Percentiles rank a stretch among this genome's conserved stretches.
These are phyloP conservation scores for Wickerhamomyces pijperi DNA, from an alignment of 805 yeast genomes.

Conservation along the genomic window DNA sequence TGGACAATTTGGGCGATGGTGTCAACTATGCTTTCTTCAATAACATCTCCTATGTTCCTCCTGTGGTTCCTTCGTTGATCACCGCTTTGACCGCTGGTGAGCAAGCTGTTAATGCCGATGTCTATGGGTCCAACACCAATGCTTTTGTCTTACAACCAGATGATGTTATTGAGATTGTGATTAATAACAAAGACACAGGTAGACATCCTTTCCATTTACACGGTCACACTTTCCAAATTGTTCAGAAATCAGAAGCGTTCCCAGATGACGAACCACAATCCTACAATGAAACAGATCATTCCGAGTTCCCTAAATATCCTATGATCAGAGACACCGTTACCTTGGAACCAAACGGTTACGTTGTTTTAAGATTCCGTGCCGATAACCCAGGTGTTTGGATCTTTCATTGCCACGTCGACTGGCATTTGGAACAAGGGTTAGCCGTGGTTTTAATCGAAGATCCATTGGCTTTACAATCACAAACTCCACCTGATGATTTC, in stretches of 20 bases:
- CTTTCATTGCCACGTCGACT: conserved; percentile 85
- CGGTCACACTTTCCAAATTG: conserved; percentile 60
- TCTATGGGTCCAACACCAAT: conserved; percentile 48
- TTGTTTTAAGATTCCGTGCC: conserved; percentile 64
- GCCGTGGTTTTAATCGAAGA: conserved; percentile 66
- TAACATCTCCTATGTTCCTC: conserved; percentile 49
- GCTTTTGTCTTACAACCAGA: conserved; percentile 14
- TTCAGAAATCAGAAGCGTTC: conserved; percentile 38
- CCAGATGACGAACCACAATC: conserved; percentile 44
- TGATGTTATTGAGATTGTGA: conserved; percentile 55
- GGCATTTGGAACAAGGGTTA: conserved; percentile 77
- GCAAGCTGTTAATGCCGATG: conserved; percentile 39
- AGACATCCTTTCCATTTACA: conserved; percentile 75
- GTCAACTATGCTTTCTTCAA: conserved; percentile 70
- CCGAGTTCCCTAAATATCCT: conserved; percentile 46
- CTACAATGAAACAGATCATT: conserved; percentile 35
- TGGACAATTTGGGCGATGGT: conserved; percentile 67
- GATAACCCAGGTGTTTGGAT: conserved; percentile 92
- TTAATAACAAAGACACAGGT: conserved; percentile 73
- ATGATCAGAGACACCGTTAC: conserved; percentile 60
- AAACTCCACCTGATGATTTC: conserved; percentile 36
- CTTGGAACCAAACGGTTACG: conserved; percentile 56
- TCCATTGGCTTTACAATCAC: conserved; percentile 37
- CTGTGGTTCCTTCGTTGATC: conserved; percentile 61
- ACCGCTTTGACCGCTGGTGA: conserved; percentile 55